phyloP scores from a whole-genome alignment of 2,329 filamentous ascomycete species.

The Cladorrhinum sp. region DNA sequence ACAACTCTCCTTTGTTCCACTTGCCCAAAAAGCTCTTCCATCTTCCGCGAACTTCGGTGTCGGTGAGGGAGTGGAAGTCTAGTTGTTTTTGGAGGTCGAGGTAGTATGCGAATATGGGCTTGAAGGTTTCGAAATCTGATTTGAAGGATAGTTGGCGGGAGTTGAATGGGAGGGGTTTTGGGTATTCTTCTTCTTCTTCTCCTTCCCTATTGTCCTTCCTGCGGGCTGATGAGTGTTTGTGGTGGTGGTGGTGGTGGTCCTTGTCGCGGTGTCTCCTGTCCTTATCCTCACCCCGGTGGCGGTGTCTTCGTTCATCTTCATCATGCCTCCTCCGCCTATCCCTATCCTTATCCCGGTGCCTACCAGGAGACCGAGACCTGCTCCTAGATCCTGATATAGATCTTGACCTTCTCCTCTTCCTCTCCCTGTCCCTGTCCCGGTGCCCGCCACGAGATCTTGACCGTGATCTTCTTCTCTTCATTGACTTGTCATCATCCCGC shows the following conservation, averaged over 20 bases:
- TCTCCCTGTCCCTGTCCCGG: background rate
- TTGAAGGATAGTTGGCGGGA: constrained; percentile 61
- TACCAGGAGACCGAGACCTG: background rate
- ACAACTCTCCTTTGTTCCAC: constrained; percentile 88
- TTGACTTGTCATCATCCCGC: too few relatives aligned
- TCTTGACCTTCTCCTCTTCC: background rate
- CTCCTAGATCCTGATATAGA: background rate
- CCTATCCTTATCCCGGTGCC: background rate
- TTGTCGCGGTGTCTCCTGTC: background rate
- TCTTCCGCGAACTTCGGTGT: constrained; percentile 73
- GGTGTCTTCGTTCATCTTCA: too few relatives aligned
- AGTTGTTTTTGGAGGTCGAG: constrained; percentile 83
- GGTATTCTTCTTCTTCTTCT: background rate
- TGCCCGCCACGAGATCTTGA: too few relatives aligned
- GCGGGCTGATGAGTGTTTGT: background rate
- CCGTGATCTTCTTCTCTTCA: background rate
- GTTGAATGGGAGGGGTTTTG: constrained; percentile 58
- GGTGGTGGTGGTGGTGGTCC: constrained; percentile 3
- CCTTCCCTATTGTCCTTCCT: too few relatives aligned
- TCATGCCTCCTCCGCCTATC: background rate
- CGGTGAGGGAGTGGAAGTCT: constrained; percentile 64
- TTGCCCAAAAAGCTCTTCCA: constrained; percentile 93
- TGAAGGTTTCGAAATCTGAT: constrained; percentile 63
- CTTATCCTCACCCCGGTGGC: background rate
- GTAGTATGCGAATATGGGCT: constrained; percentile 76